Base-by-base conservation (phyloP, 345 rosid genomes). In the Murraya paniculata region DNA sequence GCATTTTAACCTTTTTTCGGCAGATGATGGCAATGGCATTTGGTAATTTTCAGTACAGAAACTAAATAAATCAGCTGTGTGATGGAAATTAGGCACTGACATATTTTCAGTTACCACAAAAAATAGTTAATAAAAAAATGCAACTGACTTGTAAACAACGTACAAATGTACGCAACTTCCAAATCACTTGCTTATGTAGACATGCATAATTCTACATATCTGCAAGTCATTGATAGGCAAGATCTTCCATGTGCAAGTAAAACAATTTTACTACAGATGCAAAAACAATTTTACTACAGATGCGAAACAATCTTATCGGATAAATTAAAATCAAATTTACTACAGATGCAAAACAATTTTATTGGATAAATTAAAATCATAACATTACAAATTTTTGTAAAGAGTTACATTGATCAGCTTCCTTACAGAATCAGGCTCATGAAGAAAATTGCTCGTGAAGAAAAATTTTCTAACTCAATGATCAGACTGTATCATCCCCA, bases 381-480 rank as follows among this genome's bases (percentile, higher is more conserved):
- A 24, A 66, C 13, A 27, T 9, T 25, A 53, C 45, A 21, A 14
- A 50, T 31, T 71, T 10, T 8, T 22, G 10, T 35, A 14, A 65
- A 24, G 53, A 35, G 55, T 55, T 7, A n/a, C 60, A 75, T 62
- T 22, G 60, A 45, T 48, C 16, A 64, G 27, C 48, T 10, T 31
- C 16, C 19, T 74, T 45, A 30, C 62, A 66, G 24, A 64, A 64
- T 31, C 30, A 48, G 70, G n/a, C 48, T 31, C 7, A 4, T 33
- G 35, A 33, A 33, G 38, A 61, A 64, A 50, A 50, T n/a, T n/a
- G n/a, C n/a, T 31, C 7, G 8, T 33, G 35, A 33, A 33, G 38
- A 61, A 64, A 50, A 50, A 16, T 2, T 66, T 76, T 76, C 61
- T 11, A 53, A 19, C 71, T 75, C 62, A 5, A 39, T 59, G 76